phyloP scores from a whole-genome alignment of 306 rosid genomes.

The Clitoria ternatea region DNA sequence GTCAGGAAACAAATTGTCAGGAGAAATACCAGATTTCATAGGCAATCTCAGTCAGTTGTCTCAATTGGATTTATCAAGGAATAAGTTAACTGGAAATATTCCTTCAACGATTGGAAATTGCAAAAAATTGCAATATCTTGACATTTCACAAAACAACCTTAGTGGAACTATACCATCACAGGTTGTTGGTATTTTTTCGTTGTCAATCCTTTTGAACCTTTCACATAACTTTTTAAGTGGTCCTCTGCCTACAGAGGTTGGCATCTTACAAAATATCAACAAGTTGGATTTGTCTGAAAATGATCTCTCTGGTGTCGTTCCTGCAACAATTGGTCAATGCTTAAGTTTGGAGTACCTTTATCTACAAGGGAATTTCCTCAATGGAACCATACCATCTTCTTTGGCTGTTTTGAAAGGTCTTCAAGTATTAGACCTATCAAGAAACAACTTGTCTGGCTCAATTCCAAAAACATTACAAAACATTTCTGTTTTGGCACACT shows the following conservation, averaged over 20 bases:
- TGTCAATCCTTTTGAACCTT: background rate
- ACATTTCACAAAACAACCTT: background rate
- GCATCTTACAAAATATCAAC: background rate
- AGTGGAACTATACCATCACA: conserved; percentile 8
- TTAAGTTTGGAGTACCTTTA: background rate
- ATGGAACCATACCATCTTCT: conserved; percentile 6
- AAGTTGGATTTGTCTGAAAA: conserved; percentile 7
- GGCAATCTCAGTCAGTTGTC: conserved; percentile 6
- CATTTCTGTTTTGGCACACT: background rate
- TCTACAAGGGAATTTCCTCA: background rate
- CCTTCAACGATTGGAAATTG: conserved; percentile 16
- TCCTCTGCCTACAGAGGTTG: conserved; percentile 1
- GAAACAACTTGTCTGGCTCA: conserved; percentile 12
- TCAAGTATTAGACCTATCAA: background rate
- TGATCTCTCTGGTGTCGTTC: background rate
- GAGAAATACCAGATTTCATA: conserved; percentile 16
- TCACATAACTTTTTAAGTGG: conserved; percentile 9
- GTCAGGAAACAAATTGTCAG: background rate
- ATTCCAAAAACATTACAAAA: background rate
- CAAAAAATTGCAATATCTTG: background rate
- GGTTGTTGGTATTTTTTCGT: background rate
- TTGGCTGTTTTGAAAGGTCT: conserved; percentile 17
- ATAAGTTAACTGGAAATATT: conserved; percentile 1
- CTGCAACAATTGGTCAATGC: conserved; percentile 18
- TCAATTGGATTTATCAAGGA: background rate